These are phyloP conservation scores for Dentipellis fragilis DNA, from an alignment of 768 basidiomycete species.

Conservation along the genomic window DNA sequence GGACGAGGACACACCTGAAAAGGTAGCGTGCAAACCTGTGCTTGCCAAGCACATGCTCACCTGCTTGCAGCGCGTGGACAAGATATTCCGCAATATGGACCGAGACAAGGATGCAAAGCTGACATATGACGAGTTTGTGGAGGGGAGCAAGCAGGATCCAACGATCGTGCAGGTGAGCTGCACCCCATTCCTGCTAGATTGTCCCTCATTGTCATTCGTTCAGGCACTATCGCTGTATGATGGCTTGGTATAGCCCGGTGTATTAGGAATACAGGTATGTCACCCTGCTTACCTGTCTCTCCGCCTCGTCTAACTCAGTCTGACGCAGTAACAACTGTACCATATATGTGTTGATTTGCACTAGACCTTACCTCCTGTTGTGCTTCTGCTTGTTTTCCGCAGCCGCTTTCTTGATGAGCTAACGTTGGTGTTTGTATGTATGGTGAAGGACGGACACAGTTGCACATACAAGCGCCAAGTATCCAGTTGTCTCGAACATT, in stretches of 20 bases:
- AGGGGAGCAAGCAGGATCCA: constrained; percentile 97
- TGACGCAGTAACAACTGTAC: too few relatives aligned
- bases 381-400: background rate
- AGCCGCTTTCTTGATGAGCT: constrained; percentile 2
- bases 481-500: background rate
- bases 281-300: too few relatives aligned
- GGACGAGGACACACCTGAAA: constrained; percentile 99
- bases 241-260: constrained; percentile 57
- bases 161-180: constrained; percentile 88
- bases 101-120: constrained; percentile 87
- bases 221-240: constrained; percentile 94
- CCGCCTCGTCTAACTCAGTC: too few relatives aligned
- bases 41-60: background rate
- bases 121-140: constrained; percentile 95
- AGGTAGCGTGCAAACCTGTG: constrained; percentile 38
- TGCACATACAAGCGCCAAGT: background rate
- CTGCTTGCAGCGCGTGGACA: constrained; percentile 78
- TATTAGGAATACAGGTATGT: background rate
- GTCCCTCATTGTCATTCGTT: background rate
- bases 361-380: background rate
- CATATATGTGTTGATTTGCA: background rate
- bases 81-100: constrained; percentile 98
- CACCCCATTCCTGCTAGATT: background rate
- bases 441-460: too few relatives aligned
- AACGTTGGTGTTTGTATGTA: background rate